These are phyloP conservation scores for Malus hybrid DNA, from an alignment of 331 rosid species.

Conservation along the genomic window DNA sequence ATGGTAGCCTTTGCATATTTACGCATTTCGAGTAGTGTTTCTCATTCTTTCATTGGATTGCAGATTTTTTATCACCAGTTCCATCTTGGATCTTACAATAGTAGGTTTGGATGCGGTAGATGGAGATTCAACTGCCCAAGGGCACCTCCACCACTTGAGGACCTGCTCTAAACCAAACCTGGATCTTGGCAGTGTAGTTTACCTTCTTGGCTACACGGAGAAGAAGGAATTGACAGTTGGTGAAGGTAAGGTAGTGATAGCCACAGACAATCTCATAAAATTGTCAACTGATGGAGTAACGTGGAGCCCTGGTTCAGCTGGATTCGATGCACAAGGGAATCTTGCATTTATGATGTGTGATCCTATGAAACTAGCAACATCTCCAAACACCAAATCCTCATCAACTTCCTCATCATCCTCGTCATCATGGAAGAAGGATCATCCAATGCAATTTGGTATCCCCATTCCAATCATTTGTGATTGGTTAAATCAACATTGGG, in stretches of 20 bases:
- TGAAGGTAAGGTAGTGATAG: conserved; percentile 92
- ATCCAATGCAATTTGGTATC: conserved; percentile 86
- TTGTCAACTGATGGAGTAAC: conserved; percentile 73
- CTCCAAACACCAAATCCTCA: conserved; percentile 81
- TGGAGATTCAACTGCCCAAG: conserved; percentile 77
- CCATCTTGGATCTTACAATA: conserved; percentile 91
- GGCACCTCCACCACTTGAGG: conserved; percentile 67
- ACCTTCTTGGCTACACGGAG: conserved; percentile 75
- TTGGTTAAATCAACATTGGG: conserved; percentile 99
- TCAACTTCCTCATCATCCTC: conserved; percentile 76
- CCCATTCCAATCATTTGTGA: conserved; percentile 85
- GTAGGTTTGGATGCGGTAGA: conserved; percentile 83
- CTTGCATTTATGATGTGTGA: conserved; percentile 97
- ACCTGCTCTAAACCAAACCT: conserved; percentile 73
- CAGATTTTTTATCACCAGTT: conserved; percentile 70
- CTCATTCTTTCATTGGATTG: conserved; percentile 19
- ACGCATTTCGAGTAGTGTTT: not conserved
- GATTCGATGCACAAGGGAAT: conserved; percentile 90
- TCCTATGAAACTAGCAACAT: conserved; percentile 96
- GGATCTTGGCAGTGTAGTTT: conserved; percentile 82
- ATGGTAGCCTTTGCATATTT: not conserved
- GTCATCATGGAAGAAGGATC: conserved; percentile 80
- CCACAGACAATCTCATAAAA: conserved; percentile 93
- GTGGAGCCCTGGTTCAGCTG: conserved; percentile 96
- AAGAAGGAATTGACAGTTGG: conserved; percentile 71